Percentiles rank a stretch among this genome's conserved stretches.
Evolutionary conservation across 208 protist species (phyloP).

Genomic region (Leishmania martiniquensis): DNA sequence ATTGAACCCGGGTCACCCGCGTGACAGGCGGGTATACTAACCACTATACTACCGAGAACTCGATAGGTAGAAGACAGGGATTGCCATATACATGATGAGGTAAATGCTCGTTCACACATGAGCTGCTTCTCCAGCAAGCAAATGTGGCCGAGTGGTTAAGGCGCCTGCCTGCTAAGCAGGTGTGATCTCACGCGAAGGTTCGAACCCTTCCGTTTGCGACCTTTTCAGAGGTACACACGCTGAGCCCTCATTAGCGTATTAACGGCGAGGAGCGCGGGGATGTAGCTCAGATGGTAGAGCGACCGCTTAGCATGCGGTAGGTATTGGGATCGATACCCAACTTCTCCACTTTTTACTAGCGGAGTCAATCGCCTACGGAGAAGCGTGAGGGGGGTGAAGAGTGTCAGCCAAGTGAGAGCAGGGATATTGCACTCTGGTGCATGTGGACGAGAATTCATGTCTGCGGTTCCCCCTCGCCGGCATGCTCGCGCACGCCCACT

Average conservation of each 20-base stretch:
- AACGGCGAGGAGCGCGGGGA: no score
- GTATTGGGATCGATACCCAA: conserved; percentile 95
- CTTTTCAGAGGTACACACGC: no score
- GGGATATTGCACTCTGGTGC: background rate
- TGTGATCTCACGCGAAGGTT: conserved; percentile 93
- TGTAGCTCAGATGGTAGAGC: conserved; percentile 94
- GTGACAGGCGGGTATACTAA: conserved; percentile 57
- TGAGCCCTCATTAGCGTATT: no score
- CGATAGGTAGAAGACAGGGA: background rate
- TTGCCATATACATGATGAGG: background rate
- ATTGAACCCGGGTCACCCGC: conserved; percentile 54
- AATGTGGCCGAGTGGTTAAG: conserved; percentile 92
- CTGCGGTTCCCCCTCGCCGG: background rate
- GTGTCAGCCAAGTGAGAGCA: background rate
- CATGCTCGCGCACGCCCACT: background rate
- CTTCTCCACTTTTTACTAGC: conserved; percentile 78
- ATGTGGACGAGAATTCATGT: background rate
- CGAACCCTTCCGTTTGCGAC: conserved; percentile 89
- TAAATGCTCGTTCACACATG: background rate
- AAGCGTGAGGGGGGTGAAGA: background rate
- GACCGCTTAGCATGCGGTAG: conserved; percentile 94
- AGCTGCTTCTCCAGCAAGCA: conserved; percentile 41
- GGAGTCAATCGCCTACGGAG: background rate
- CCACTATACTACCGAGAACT: conserved; percentile 55
- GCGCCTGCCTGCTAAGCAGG: conserved; percentile 92